phyloP scores from a whole-genome alignment of 768 basidiomycete species.

The Lentinula sp. region DNA sequence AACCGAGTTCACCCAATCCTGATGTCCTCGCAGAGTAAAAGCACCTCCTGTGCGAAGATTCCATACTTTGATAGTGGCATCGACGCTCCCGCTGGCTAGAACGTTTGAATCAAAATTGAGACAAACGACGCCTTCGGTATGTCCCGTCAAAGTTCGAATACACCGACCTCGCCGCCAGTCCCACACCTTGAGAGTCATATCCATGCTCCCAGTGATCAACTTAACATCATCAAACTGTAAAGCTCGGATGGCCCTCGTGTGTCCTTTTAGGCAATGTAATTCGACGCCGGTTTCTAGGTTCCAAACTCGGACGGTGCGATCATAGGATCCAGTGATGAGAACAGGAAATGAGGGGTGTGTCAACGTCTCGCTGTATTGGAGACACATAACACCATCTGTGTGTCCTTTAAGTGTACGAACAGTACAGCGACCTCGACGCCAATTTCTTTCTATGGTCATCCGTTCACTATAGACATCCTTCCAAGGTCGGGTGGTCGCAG shows the following conservation, averaged over 20 bases:
- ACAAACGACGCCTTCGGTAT: constrained; percentile 87
- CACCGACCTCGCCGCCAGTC: constrained; percentile 90
- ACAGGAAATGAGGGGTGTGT: constrained; percentile 84
- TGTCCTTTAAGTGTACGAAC: constrained; percentile 88
- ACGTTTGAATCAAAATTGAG: constrained; percentile 90
- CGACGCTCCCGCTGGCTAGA: constrained; percentile 88
- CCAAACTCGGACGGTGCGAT: constrained; percentile 92
- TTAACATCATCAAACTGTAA: constrained; percentile 95
- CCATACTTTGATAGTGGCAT: constrained; percentile 93
- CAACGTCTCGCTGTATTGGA: constrained; percentile 87
- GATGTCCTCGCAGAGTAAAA: constrained; percentile 88
- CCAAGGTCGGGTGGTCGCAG: constrained; percentile 79
- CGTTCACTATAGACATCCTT: constrained; percentile 98
- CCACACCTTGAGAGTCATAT: constrained; percentile 92
- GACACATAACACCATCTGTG: constrained; percentile 94
- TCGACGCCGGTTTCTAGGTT: constrained; percentile 89
- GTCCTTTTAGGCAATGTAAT: constrained; percentile 80
- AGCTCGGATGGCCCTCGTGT: constrained; percentile 86
- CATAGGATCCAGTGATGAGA: constrained; percentile 96
- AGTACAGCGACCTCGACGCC: constrained; percentile 88
- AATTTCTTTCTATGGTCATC: constrained; percentile 94
- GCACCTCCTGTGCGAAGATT: constrained; percentile 89
- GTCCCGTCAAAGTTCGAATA: constrained; percentile 83
- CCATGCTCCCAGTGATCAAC: constrained; percentile 95
- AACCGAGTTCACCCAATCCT: constrained; percentile 95